phyloP scores from a whole-genome alignment of 2,329 filamentous ascomycete genomes.

The Podosphaera leucotricha region DNA sequence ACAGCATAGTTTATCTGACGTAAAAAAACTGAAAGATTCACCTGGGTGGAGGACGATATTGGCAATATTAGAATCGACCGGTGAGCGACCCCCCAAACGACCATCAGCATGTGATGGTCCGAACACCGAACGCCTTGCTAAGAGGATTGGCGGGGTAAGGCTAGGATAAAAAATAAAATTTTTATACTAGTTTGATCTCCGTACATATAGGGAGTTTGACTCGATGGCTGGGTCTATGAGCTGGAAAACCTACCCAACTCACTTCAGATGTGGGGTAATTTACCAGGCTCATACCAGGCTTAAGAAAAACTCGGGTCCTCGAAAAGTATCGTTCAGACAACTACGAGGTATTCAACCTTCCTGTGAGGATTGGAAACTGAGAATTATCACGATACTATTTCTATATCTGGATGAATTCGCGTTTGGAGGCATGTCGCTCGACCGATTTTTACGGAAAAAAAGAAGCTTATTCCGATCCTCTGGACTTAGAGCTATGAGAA shows the following conservation, averaged over 20 bases:
- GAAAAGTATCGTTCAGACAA: neutral
- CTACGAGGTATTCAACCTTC: neutral
- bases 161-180: slow-evolving; percentile 11
- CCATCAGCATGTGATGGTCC: slow-evolving; percentile 17
- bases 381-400: neutral
- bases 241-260: neutral
- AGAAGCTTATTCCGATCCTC: too few species aligned
- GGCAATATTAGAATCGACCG: slow-evolving; percentile 83
- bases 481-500: too few species aligned
- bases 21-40: slow-evolving; percentile 62
- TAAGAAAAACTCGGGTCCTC: neutral
- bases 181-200: slow-evolving; percentile 8
- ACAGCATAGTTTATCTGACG: slow-evolving; percentile 56
- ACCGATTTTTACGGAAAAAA: too few species aligned
- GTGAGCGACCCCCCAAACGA: slow-evolving; percentile 83
- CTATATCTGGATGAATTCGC: too few species aligned
- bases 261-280: neutral
- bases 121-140: slow-evolving; percentile 27
- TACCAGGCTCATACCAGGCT: neutral
- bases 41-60: slow-evolving; percentile 85
- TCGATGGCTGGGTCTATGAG: neutral
- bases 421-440: too few species aligned
- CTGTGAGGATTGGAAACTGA: neutral
- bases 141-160: slow-evolving; percentile 42
- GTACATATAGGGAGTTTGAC: slow-evolving; percentile 7